These are phyloP conservation scores for Sarocladium strictum DNA, from an alignment of 2,329 filamentous ascomycete genomes.

Conservation along the genomic window DNA sequence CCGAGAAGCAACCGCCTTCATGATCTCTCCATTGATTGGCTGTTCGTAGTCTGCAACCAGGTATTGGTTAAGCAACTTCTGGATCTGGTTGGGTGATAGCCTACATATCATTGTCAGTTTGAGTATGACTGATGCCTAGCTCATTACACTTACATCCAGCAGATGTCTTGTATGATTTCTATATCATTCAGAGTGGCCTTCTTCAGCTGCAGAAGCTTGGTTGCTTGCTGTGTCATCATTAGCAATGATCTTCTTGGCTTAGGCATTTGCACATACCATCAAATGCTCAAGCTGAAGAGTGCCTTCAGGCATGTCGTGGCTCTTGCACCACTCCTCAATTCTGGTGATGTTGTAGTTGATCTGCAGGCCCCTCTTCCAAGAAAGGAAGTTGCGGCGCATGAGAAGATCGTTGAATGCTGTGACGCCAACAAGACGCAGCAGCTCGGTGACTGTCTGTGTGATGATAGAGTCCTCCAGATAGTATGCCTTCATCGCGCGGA, in stretches of 20 bases:
- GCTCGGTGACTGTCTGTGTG: conserved; percentile 89
- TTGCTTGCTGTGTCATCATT: conserved; percentile 65
- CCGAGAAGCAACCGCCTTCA: conserved; percentile 96
- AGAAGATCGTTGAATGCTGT: conserved; percentile 97
- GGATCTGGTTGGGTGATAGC: conserved; percentile 97
- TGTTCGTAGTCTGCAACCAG: conserved; percentile 98
- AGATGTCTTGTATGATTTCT: conserved; percentile 99
- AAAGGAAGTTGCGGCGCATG: conserved; percentile 97
- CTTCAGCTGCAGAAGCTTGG: conserved; percentile 95
- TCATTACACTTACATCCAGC: conserved; percentile 79
- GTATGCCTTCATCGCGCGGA: conserved; percentile 98
- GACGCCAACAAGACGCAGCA: conserved; percentile 87
- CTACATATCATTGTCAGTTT: conserved; percentile 35
- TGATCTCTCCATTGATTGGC: conserved; percentile 98
- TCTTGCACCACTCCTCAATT: conserved; percentile 99
- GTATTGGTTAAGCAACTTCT: conserved; percentile 98
- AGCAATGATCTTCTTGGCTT: neutral
- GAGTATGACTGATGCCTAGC: neutral
- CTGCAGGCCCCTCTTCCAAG: conserved; percentile 97
- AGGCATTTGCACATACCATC: conserved; percentile 58
- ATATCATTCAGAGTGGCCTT: conserved; percentile 99
- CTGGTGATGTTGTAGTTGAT: conserved; percentile 99
- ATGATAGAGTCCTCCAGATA: conserved; percentile 96
- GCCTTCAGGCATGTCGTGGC: conserved; percentile 98
- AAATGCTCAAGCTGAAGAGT: conserved; percentile 95